Conservation (phyloP, 2,329 filamentous ascomycete genomes). For the Colletotrichum nymphaeae region DNA sequence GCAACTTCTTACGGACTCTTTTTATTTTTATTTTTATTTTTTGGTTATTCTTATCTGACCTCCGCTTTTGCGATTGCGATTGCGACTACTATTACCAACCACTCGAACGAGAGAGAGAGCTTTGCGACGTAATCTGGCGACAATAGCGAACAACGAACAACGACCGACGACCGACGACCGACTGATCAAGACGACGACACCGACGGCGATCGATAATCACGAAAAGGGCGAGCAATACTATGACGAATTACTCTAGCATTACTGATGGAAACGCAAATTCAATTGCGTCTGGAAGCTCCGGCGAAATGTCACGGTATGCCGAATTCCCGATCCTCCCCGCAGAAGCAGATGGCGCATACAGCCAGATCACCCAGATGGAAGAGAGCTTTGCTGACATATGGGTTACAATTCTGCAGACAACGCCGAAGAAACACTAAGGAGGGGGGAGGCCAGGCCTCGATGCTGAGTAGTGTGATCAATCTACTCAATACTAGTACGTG, state of each 20-base stretch:
- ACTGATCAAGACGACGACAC: conserved; percentile 4
- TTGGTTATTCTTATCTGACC: conserved; percentile 16
- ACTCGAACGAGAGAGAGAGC: not conserved
- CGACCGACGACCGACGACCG: not conserved
- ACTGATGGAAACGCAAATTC: conserved; percentile 55
- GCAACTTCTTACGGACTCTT: conserved; percentile 9
- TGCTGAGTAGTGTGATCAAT: conserved; percentile 93
- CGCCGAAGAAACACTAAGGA: conserved; percentile 77
- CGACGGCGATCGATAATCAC: conserved; percentile 17
- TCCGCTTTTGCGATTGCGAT: conserved; percentile 14
- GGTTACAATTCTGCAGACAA: conserved; percentile 49
- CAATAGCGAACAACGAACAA: not conserved
- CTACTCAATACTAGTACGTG: conserved; percentile 91
- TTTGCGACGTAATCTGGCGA: not conserved
- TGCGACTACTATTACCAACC: conserved; percentile 5
- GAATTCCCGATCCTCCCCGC: not conserved
- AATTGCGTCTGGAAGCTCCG: conserved; percentile 35
- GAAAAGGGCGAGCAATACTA: conserved; percentile 40
- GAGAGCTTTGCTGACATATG: conserved; percentile 21
- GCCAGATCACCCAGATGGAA: not conserved
- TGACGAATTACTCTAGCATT: conserved; percentile 67
- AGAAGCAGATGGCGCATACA: not conserved
- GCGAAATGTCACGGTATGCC: conserved; percentile 36
- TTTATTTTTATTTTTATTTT: not conserved
- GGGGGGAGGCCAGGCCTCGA: conserved; percentile 84